These are phyloP conservation scores for Eimeria falciformis DNA, from an alignment of 169 alveolate genomes.

Conservation along the genomic window DNA sequence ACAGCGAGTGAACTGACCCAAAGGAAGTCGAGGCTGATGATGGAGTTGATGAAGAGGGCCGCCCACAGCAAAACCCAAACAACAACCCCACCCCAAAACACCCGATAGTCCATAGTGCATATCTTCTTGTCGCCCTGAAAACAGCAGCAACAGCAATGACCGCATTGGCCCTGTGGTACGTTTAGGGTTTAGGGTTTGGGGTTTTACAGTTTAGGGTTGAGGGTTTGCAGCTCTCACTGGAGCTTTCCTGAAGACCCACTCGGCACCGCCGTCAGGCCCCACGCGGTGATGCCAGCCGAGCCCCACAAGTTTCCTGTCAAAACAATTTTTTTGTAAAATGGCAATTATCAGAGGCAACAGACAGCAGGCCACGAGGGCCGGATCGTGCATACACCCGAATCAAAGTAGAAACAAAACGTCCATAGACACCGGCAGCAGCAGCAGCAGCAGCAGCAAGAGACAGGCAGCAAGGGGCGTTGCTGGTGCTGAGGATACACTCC, in stretches of 20 bases:
- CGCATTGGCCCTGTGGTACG: no score
- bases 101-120: slow-evolving; percentile 19
- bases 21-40: slow-evolving; percentile 7
- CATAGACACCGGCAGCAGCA: not conserved
- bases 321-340: not conserved
- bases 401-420: no score
- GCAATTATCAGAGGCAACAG: not conserved
- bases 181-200: no score
- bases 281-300: slow-evolving; percentile 56
- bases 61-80: not conserved
- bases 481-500: not conserved
- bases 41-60: not conserved
- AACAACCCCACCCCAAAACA: slow-evolving; percentile 29
- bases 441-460: not conserved
- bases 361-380: no score
- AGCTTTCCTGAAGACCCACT: slow-evolving; percentile 28
- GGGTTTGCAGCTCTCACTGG: no score
- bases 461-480: not conserved
- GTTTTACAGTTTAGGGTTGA: no score
- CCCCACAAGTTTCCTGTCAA: slow-evolving; percentile 19
- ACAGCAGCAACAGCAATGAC: slow-evolving; percentile 45
- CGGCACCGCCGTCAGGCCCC: slow-evolving; percentile 27
- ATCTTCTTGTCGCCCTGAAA: not conserved
- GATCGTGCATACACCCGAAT: no score
- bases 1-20: slow-evolving; percentile 4